phyloP scores from a whole-genome alignment of 495 filamentous ascomycete species.

The Aspergillus funiculosus region DNA sequence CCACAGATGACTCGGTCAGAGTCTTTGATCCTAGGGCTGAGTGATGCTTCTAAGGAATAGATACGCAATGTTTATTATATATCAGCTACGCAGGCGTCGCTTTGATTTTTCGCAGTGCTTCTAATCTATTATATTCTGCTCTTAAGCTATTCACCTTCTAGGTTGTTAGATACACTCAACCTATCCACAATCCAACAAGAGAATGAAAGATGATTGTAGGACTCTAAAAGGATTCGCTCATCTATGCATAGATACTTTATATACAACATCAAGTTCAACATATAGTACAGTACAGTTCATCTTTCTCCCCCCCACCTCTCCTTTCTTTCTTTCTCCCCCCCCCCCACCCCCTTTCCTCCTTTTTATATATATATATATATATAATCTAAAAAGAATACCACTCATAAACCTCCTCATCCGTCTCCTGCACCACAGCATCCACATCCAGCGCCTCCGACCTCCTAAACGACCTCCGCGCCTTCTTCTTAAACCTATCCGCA shows the following conservation, averaged over 20 bases:
- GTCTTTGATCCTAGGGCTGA: conserved; percentile 22
- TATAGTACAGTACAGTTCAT: no score
- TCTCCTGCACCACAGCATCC: background rate
- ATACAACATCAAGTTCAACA: no score
- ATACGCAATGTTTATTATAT: background rate
- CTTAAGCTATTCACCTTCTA: no score
- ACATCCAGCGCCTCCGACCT: background rate
- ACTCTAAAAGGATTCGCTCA: no score
- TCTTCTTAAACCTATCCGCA: conserved; percentile 14
- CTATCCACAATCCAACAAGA: no score
- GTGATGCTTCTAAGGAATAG: conserved; percentile 15
- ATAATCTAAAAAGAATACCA: conserved; percentile 14
- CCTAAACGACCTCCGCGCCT: conserved; percentile 1
- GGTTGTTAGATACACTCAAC: no score
- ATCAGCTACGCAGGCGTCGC: no score
- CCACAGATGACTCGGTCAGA: conserved; percentile 26
- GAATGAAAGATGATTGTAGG: no score
- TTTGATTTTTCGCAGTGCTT: background rate
- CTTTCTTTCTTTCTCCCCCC: background rate
- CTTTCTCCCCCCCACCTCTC: no score
- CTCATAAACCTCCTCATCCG: conserved; percentile 15
- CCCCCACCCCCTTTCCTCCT: background rate
- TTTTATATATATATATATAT: background rate
- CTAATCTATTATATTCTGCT: no score
- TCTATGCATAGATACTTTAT: no score